A percentile compares a stretch with the other conserved stretches of the same genome.
Conservation (phyloP, 2,329 filamentous ascomycete species). For the Mycosphaerella sp. region DNA sequence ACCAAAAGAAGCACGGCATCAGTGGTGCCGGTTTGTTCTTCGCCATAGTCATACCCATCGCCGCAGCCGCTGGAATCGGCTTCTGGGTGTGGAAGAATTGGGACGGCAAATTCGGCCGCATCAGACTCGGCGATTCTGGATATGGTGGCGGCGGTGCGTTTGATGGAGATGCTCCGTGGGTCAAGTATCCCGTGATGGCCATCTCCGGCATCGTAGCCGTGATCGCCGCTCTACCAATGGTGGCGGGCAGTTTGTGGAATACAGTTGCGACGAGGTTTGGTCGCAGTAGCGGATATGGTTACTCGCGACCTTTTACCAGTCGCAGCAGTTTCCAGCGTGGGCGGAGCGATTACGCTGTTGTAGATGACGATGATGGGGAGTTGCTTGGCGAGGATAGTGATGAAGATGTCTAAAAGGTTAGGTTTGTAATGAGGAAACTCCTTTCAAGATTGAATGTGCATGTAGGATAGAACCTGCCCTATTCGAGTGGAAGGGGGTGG, state of each 20-base stretch:
- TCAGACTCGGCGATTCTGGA: slow-evolving; percentile 69
- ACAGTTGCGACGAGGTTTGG: slow-evolving; percentile 49
- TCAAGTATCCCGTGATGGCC: slow-evolving; percentile 63
- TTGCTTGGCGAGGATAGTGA: slow-evolving; percentile 79
- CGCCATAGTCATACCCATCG: slow-evolving; percentile 70
- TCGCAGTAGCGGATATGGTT: slow-evolving; percentile 45
- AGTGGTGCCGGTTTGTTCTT: slow-evolving; percentile 76
- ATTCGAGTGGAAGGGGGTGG: neutral
- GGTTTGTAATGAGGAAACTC: neutral
- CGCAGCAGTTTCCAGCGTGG: slow-evolving; percentile 83
- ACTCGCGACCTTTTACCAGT: slow-evolving; percentile 70
- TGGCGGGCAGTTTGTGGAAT: slow-evolving; percentile 68
- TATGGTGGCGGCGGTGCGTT: slow-evolving; percentile 39
- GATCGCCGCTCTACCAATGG: slow-evolving; percentile 54
- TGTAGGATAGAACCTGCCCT: neutral
- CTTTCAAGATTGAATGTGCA: neutral
- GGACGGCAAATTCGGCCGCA: slow-evolving; percentile 82
- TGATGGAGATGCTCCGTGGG: slow-evolving; percentile 66
- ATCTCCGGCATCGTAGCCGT: slow-evolving; percentile 52
- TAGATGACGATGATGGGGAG: slow-evolving; percentile 92
- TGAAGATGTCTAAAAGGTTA: slow-evolving; percentile 59
- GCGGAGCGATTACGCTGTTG: slow-evolving; percentile 77
- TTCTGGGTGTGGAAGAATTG: slow-evolving; percentile 83
- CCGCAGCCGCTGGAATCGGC: slow-evolving; percentile 63
- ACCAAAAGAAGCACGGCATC: slow-evolving; percentile 62